phyloP scores from a whole-genome alignment of 2,329 filamentous ascomycete species.

The Colletotrichum sp. region DNA sequence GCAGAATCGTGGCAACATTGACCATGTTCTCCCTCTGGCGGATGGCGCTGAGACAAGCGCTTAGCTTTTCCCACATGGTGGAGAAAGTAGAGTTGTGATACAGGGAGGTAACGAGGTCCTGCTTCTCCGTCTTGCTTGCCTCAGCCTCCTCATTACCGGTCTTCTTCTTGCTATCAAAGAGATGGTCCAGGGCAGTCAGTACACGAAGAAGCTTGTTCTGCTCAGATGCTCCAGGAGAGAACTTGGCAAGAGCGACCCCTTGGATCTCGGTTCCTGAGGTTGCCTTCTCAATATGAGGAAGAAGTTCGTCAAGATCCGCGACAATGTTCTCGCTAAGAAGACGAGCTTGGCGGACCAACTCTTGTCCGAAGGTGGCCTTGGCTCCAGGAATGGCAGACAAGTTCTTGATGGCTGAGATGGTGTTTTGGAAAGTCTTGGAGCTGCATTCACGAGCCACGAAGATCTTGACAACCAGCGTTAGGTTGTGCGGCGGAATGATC shows the following conservation, averaged over 20 bases:
- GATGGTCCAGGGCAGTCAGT: conserved; percentile 90
- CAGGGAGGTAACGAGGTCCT: conserved; percentile 83
- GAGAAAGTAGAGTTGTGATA: conserved; percentile 93
- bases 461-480: conserved; percentile 94
- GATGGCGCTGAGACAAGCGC: conserved; percentile 86
- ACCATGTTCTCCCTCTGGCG: conserved; percentile 93
- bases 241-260: conserved; percentile 90
- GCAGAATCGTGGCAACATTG: conserved; percentile 93
- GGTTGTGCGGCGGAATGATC: conserved; percentile 84
- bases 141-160: conserved; percentile 54
- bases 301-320: conserved; percentile 80
- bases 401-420: conserved; percentile 98
- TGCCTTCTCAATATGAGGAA: conserved; percentile 85
- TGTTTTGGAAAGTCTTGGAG: conserved; percentile 97
- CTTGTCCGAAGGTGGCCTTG: conserved; percentile 89
- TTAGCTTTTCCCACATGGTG: conserved; percentile 90
- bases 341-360: conserved; percentile 88
- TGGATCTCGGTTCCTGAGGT: conserved; percentile 93
- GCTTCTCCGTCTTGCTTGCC: conserved; percentile 67
- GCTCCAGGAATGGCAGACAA: conserved; percentile 91
- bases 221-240: conserved; percentile 93
- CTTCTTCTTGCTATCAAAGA: conserved; percentile 85
- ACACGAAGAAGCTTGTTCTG: conserved; percentile 95
- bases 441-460: conserved; percentile 96
- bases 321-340: conserved; percentile 84